Base-by-base conservation (phyloP, 257 asterid genomes). In the Paraleonurus japonicus region DNA sequence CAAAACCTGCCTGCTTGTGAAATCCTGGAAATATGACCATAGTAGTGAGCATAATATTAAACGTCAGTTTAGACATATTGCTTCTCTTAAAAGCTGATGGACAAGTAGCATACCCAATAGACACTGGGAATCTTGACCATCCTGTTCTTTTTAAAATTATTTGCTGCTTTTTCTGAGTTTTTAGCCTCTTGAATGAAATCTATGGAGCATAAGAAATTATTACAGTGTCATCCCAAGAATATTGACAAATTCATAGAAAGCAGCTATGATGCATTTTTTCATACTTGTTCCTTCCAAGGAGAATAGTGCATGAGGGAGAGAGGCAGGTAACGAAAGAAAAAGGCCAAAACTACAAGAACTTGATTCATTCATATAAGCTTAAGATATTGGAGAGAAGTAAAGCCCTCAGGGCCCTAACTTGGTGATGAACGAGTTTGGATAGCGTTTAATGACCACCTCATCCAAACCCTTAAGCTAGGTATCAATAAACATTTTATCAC, bases 151-250 rank as follows among this genome's bases (percentile, higher is more conserved):
- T 51, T 78, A 74, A 91, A 88, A 78, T 86, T 83, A 58, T 70
- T 73, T 37, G 95, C 87, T 19, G 85, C 87, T 80, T 84, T 85
- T 80, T 91, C 92, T 61, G 95, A 83, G 78, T 94, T 89, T 74
- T 81, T 85, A 69, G 95, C 97, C 82, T 94, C 99, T 75, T 84
- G 90, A 71, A 85, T 84, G 88, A 94, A 94, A 86, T 94, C 98
- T 92, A 83, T 33, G 59, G 37, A 79, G 73, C 77, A 85, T 37
- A 23, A 62, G 76, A 43, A 61, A 61, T 13, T 50, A 78, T 43
- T 77, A 37, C 72, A 53, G 28, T 53, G 15, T 51, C 59, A 61
- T 33, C 47, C 47, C 66, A 65, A 72, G 71, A 69, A 75, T 55
- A 76, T 53, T 61, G 61, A 53, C 30, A 60, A 23, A 74, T 50